A percentile compares a stretch with the other conserved stretches of the same genome.
These are phyloP conservation scores for Talaromyces piceae DNA, from an alignment of 2,329 filamentous ascomycete genomes.

Conservation along the genomic window DNA sequence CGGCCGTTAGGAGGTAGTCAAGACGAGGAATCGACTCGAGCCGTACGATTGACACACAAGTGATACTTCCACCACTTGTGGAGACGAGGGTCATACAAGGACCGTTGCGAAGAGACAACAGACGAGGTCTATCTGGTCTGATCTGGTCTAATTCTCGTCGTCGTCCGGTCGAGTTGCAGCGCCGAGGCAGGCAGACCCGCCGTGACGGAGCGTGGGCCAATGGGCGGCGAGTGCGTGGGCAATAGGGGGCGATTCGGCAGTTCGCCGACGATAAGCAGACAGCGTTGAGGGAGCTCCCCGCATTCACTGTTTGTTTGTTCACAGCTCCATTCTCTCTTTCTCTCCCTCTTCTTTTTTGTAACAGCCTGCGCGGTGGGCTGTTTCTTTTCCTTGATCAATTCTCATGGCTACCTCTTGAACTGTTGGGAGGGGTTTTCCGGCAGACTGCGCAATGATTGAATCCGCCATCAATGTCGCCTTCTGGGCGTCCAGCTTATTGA, in stretches of 20 bases:
- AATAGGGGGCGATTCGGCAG: background rate
- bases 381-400: too few relatives aligned
- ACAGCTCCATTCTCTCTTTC: too few relatives aligned
- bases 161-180: background rate
- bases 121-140: background rate
- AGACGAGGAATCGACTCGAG: background rate
- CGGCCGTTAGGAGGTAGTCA: background rate
- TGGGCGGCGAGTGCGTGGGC: background rate
- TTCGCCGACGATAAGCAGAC: background rate
- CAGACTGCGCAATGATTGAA: constrained; percentile 25
- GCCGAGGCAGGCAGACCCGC: background rate
- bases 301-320: background rate
- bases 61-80: background rate
- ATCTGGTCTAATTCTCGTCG: background rate
- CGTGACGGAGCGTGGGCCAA: background rate
- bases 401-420: background rate
- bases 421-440: background rate
- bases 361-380: too few relatives aligned
- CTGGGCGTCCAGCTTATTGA: constrained; percentile 43
- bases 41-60: background rate
- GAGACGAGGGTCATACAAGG: background rate
- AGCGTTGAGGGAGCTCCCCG: background rate
- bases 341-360: background rate
- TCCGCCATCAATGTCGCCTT: constrained; percentile 29
- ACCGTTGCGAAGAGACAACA: background rate